Conservation (phyloP, 1,139 yeast species). For the Debaryomyces sp. region DNA sequence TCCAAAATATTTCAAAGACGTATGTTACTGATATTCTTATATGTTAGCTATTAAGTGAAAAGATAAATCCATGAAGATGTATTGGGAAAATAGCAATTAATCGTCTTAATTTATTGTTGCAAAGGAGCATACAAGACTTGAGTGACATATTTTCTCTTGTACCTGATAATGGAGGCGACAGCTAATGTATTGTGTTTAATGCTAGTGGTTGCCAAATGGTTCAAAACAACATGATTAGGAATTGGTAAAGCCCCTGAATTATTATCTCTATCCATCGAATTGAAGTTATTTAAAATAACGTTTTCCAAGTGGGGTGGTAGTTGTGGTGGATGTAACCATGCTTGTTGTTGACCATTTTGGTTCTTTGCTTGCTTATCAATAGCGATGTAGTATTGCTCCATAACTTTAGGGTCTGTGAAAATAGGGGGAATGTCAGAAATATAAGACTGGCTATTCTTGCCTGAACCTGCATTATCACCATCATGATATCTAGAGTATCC, state of each 20-base stretch:
- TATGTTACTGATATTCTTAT: not conserved
- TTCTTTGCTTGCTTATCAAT: constrained; percentile 69
- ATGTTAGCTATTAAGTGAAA: not conserved
- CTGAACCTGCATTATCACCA: constrained; percentile 27
- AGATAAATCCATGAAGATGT: not conserved
- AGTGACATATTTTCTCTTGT: constrained; percentile 51
- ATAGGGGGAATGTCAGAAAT: constrained; percentile 84
- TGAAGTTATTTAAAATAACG: constrained; percentile 50
- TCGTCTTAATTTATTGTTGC: constrained; percentile 26
- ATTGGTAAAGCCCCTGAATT: constrained; percentile 54
- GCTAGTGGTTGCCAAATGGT: constrained; percentile 53
- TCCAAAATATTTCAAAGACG: not conserved
- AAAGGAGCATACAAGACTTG: constrained; percentile 54
- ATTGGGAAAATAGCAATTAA: not conserved
- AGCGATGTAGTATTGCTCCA: constrained; percentile 68
- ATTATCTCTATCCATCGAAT: constrained; percentile 48
- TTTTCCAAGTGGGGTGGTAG: constrained; percentile 53
- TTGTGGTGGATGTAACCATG: constrained; percentile 67
- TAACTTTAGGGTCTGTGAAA: constrained; percentile 72
- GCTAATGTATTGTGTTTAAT: constrained; percentile 53
- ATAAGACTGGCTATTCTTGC: constrained; percentile 39
- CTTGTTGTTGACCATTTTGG: constrained; percentile 63
- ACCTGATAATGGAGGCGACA: constrained; percentile 51
- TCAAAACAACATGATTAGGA: constrained; percentile 67
- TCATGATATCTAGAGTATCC: constrained; percentile 80